Evolutionary conservation across 140 eudicot species (phyloP), one percentile per base, ranked within the genome.

Genomic region (Senecio squalidus): DNA sequence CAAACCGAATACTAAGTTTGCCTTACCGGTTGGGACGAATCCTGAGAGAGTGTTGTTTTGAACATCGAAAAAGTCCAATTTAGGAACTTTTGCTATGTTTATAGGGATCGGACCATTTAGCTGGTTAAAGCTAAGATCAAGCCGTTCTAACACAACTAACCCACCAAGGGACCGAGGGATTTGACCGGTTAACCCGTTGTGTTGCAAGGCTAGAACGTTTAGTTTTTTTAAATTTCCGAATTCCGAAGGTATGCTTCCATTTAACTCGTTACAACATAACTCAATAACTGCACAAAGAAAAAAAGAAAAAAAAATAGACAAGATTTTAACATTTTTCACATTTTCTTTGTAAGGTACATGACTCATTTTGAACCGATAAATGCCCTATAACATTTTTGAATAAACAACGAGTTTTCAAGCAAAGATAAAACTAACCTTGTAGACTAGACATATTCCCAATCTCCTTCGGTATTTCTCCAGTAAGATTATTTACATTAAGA

Each of bases 11-110:
- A 6, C 1, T 29, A 8, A 0, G 13, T n/a, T 2, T 26, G 34
- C 58, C 72, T 64, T 60, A 91, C 98, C 87, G 10, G 82, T 49
- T 41, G 98, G 96, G 14, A 81, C 80, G 36, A 71, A 73, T 34
- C 98, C 98, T 0, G 92, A 69, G 21, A 91, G 98, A n/a, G 80
- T 65, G 58, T 91, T 91, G 71, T 83, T 86, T 58, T 61, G 85
- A 24, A 91, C 79, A 66, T 91, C 86, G 9, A 91, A 70, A 52
- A 76, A 54, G 38, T 79, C 69, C 51, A 91, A 65, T 4, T 58
- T 58, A 26, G 83, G 70, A 10, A 44, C 21, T 52, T 64, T 76
- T 36, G 81, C 84, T 49, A 91, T 66, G 62, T 34, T 53, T 2
- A n/a, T 6, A 9, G 96, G 94, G 60, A 86, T 78, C n/a, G 75